Conservation (phyloP, 257 asterid genomes). For the Nicotiana tabacum region DNA sequence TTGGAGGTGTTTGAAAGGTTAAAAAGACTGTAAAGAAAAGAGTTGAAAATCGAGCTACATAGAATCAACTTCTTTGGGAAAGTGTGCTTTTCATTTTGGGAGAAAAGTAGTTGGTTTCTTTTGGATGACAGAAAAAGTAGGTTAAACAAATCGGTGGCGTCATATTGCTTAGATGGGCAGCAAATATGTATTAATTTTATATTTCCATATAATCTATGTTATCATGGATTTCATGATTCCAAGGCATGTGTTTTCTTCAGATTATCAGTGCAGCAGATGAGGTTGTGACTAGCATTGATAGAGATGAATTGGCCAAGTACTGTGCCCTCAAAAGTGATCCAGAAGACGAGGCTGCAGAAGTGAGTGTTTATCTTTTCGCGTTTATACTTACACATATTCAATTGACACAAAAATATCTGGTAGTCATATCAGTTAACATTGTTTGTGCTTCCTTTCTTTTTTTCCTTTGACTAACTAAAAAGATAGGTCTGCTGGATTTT, state of each 20-base stretch:
- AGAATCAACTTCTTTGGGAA: neutral
- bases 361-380: slow-evolving; percentile 36
- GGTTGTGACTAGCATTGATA: slow-evolving; percentile 62
- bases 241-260: slow-evolving; percentile 33
- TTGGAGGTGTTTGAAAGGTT: neutral
- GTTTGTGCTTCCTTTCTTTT: neutral
- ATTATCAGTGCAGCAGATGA: slow-evolving; percentile 70
- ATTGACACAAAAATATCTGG: neutral
- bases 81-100: neutral
- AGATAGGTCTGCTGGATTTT: neutral
- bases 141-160: neutral
- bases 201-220: neutral
- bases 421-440: neutral
- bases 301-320: slow-evolving; percentile 68
- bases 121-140: neutral
- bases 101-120: neutral
- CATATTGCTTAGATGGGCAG: neutral
- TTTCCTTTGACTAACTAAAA: neutral
- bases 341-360: slow-evolving; percentile 88
- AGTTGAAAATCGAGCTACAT: too few relatives aligned
- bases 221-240: neutral
- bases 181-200: neutral
- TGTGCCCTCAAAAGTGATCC: slow-evolving; percentile 66
- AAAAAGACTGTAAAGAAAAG: neutral
- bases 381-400: neutral